These are phyloP conservation scores for Pulveroboletus ravenelii DNA, from an alignment of 768 basidiomycete species.

Conservation along the genomic window DNA sequence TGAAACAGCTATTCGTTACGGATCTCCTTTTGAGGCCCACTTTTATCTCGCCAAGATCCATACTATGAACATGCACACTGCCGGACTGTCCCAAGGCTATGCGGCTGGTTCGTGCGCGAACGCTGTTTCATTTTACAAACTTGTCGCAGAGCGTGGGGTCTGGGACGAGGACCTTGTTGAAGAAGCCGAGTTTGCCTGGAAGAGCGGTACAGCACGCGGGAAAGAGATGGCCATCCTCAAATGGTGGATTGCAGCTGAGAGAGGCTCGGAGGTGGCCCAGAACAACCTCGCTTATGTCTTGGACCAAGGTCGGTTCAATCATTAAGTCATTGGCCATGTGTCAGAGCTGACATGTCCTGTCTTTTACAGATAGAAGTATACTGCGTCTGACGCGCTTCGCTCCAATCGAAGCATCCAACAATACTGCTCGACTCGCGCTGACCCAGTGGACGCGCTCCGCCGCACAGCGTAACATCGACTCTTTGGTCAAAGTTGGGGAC, in stretches of 20 bases:
- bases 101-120: constrained; percentile 78
- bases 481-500: constrained; percentile 96
- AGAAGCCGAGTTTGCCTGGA: constrained; percentile 78
- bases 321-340: constrained; percentile 29
- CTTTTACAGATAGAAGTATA: constrained; percentile 58
- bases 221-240: constrained; percentile 82
- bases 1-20: constrained; percentile 78
- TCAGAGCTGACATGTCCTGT: constrained; percentile 18
- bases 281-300: constrained; percentile 91
- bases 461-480: constrained; percentile 90
- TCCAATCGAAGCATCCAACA: constrained; percentile 69
- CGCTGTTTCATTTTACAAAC: constrained; percentile 90
- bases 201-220: constrained; percentile 61
- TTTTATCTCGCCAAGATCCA: constrained; percentile 90
- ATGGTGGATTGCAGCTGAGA: constrained; percentile 94
- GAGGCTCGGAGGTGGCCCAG: constrained; percentile 88
- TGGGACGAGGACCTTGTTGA: constrained; percentile 77
- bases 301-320: constrained; percentile 67
- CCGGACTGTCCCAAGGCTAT: constrained; percentile 41
- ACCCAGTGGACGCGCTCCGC: constrained; percentile 95
- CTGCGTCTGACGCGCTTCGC: constrained; percentile 65
- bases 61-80: constrained; percentile 45
- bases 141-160: constrained; percentile 87
- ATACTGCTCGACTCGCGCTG: constrained; percentile 77
- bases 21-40: constrained; percentile 92